Evolutionary conservation across 192 early-diverging fungal species (phyloP), one percentile per base, ranked within the genome.

Genomic region (Backusella psychrophila): DNA sequence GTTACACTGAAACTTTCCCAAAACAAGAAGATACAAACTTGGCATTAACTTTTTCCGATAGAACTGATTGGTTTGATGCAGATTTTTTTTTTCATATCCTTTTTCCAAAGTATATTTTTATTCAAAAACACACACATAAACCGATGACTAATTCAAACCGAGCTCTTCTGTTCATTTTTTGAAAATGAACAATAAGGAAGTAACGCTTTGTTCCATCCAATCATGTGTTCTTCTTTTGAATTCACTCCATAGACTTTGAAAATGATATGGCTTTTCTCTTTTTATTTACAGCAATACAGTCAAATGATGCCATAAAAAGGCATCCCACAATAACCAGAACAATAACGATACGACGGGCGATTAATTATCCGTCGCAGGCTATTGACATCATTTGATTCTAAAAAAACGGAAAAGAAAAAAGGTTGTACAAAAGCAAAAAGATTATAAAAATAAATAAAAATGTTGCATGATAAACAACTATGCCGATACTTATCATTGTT

Each of bases 351-450:
- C 56, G 21, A 23, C 56, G 56, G 56, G 56, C 2, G 9, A 59
- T 56, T 59, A 59, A 59, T 59, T 59, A 59, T 59, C 56, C 56
- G 11, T 11, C 21, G n/a, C 56, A 59, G 56, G 23, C 56, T 12
- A 26, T 59, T 59, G 56, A 59, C 56, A 59, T 59, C 56, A 59
- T 59, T 59, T 59, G 56, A 59, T 59, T 26, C 12, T n/a, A 59
- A 12, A 59, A 59, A 59, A 19, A 26, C 21, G 11, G 3, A 59
- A 21, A 56, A 21, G 23, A 53, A 26, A 11, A 59, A 21, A 56
- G 19, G 53, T 56, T 23, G 8, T 21, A 23, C n/a, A 11, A 21
- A 53, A 6, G 5, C 23, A n/a, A 23, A 56, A 23, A 7, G 46
- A 29, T 1, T 38, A 38, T 7, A 38, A 38, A 42, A 42, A 12